A percentile compares a stretch with the other conserved stretches of the same genome.
These are phyloP conservation scores for Cryoendolithus antarcticus DNA, from an alignment of 2,329 filamentous ascomycete species.

Conservation along the genomic window DNA sequence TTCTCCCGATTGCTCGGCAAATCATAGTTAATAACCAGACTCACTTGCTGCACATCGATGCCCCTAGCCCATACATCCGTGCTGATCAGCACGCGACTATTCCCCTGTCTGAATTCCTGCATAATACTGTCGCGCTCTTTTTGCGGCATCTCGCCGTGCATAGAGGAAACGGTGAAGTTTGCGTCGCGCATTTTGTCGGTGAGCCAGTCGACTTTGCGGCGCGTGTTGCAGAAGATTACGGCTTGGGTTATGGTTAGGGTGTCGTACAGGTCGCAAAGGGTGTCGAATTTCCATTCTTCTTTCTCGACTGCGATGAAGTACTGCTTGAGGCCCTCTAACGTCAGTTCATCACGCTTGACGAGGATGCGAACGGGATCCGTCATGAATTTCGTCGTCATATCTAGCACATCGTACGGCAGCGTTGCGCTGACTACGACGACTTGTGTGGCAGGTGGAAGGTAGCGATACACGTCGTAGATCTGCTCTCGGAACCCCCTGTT, in stretches of 20 bases:
- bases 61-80: slow-evolving; percentile 96
- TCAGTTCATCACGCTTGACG: slow-evolving; percentile 99
- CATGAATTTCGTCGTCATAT: slow-evolving; percentile 99
- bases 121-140: slow-evolving; percentile 96
- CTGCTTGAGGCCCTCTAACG: slow-evolving; percentile 99
- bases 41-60: slow-evolving; percentile 99
- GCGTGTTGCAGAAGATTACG: slow-evolving; percentile 99
- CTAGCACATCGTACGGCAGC: slow-evolving; percentile 97
- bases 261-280: slow-evolving; percentile 96
- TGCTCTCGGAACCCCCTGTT: slow-evolving; percentile 99
- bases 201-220: slow-evolving; percentile 99
- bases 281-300: slow-evolving; percentile 99
- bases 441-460: slow-evolving; percentile 94
- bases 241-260: slow-evolving; percentile 99
- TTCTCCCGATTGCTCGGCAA: slow-evolving; percentile 98
- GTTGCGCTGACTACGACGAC: slow-evolving; percentile 96
- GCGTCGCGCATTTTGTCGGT: slow-evolving; percentile 93
- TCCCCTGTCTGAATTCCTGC: slow-evolving; percentile 99
- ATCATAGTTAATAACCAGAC: slow-evolving; percentile 99
- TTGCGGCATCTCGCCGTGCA: slow-evolving; percentile 99
- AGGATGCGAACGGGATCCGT: slow-evolving; percentile 96
- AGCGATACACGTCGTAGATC: slow-evolving; percentile 99
- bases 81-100: slow-evolving; percentile 95
- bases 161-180: slow-evolving; percentile 98
- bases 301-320: slow-evolving; percentile 99